Evolutionary conservation across 371 early-diverging fungal genomes (phyloP).

Genomic region (Haplosporangium sp.): DNA sequence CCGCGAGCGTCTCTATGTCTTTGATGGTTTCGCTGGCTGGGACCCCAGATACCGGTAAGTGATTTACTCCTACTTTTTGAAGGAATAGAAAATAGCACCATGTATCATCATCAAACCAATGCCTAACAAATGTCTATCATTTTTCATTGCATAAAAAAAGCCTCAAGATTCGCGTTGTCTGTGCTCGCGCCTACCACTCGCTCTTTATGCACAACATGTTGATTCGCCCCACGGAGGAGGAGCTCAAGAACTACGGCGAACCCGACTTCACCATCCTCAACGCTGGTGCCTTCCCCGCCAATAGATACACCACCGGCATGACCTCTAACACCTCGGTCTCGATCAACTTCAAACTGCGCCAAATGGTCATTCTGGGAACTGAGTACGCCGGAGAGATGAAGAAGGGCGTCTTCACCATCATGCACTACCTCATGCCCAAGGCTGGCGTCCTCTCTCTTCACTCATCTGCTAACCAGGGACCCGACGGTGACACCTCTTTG

Average conservation of each 20-base stretch:
- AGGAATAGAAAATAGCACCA: not conserved
- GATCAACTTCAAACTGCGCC: constrained; percentile 86
- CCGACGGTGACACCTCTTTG: constrained; percentile 91
- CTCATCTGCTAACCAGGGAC: constrained; percentile 96
- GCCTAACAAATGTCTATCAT: not conserved
- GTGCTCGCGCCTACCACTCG: constrained; percentile 95
- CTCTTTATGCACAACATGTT: constrained; percentile 98
- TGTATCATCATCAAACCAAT: not conserved
- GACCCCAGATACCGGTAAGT: constrained; percentile 90
- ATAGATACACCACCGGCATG: constrained; percentile 97
- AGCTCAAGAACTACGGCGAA: constrained; percentile 90
- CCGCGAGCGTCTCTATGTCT: constrained; percentile 92
- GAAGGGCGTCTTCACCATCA: constrained; percentile 97
- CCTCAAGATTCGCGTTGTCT: constrained; percentile 94
- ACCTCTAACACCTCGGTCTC: constrained; percentile 93
- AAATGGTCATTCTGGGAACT: constrained; percentile 95
- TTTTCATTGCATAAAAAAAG: constrained; percentile 1
- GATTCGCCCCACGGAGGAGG: constrained; percentile 93
- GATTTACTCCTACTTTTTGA: not conserved
- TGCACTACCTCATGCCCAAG: constrained; percentile 98
- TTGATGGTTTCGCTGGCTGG: constrained; percentile 96
- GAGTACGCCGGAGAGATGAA: constrained; percentile 99
- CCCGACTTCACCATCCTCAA: constrained; percentile 98
- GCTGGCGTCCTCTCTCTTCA: constrained; percentile 96
- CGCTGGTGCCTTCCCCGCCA: constrained; percentile 96